phyloP scores from a whole-genome alignment of 371 early-diverging fungal species.

The Haplosporangium sp. region DNA sequence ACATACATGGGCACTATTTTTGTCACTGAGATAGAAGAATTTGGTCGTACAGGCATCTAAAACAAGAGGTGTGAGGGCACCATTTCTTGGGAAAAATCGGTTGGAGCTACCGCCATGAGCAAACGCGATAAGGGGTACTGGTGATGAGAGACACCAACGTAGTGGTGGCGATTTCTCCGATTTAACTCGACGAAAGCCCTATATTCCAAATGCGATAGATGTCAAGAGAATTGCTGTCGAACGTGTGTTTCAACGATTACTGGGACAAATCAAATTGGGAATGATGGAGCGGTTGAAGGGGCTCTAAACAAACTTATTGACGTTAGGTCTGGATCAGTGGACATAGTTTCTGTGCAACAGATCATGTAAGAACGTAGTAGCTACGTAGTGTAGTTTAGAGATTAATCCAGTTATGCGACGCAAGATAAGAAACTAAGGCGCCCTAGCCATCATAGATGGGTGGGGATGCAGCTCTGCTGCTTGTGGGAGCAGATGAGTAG shows the following conservation, averaged over 20 bases:
- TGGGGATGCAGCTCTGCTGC: background rate
- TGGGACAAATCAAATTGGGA: background rate
- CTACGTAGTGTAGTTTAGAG: no score
- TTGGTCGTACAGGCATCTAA: no score
- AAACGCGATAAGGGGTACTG: background rate
- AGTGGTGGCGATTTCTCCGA: background rate
- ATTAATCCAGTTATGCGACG: background rate
- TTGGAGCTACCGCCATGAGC: background rate
- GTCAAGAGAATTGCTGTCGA: background rate
- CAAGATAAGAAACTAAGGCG: background rate
- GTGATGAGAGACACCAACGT: background rate
- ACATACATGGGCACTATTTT: background rate
- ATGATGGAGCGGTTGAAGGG: background rate
- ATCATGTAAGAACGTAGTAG: background rate
- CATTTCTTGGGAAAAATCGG: constrained; percentile 10
- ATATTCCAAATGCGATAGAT: no score
- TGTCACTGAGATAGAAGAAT: background rate
- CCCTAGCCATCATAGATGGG: constrained; percentile 5
- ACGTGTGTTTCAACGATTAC: background rate
- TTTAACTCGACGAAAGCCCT: no score
- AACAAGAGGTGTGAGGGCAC: background rate
- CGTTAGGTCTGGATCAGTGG: constrained; percentile 2
- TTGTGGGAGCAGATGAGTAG: no score
- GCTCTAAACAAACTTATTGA: background rate
- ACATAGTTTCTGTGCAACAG: constrained; percentile 4